Base-by-base conservation (phyloP, 208 protist species). In the Novymonas esmeraldas region DNA sequence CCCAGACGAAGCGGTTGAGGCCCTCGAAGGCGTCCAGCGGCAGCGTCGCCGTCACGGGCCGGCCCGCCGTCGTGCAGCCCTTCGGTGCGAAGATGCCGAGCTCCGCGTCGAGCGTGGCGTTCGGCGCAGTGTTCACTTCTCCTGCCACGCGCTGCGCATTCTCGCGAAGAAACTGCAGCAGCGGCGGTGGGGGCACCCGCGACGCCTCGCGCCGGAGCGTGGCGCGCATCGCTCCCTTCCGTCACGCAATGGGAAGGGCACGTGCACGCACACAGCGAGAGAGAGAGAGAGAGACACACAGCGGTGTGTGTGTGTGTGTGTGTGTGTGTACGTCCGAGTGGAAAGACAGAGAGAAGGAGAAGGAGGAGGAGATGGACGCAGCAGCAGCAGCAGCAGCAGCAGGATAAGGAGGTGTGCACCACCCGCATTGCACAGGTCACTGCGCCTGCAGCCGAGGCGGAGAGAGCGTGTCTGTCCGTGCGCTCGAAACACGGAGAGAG, bases 1-100 rank as follows among this genome's bases (percentile, higher is more conserved):
- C 44, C 88, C 90, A 95, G 2, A 74, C 81, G 55, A 92, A 85
- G 48, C 89, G 90, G 66, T 91, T 92, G 66, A 89, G 89, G 7
- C 81, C 85, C 41, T 95, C 90, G 59, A 92, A 87, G 14, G 92
- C 55, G 41, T 81, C 81, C 34, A 68, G 41, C 6, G 59, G 64
- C 20, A 42, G 59, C 44, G 38, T 29, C 39, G 42, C 50, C 36
- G 79, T 79, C 13, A 72, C 56, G 0, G 69, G 60, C 4, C 20
- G 20, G 11, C 78, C 73, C 24, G 82, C 84, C 22, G 64, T 64
- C 2, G 76, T 77, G 9, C 66, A 79, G 3, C 87, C 87, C 13
- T 82, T 74, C 6, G 70, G 44, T 20, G 7, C 1, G 4, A 42
- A 22, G 52, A 16, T 44, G 33, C 18, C 0, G 33, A 58, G 29